Conservation (phyloP, 192 early-diverging fungal genomes). For the Coemansia sp. region DNA sequence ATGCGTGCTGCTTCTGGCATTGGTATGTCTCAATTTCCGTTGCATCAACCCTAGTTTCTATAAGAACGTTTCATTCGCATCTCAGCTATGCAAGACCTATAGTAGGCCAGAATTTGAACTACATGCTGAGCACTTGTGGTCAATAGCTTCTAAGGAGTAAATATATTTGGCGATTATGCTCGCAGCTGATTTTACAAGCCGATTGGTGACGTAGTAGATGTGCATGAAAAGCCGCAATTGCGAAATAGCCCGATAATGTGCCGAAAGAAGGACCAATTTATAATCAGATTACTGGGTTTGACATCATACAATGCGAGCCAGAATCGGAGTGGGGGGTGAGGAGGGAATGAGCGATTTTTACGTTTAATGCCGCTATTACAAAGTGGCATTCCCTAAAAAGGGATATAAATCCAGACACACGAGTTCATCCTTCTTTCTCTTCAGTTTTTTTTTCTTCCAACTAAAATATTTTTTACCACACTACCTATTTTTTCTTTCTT, state of each 20-base stretch:
- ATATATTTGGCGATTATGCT: too few relatives aligned
- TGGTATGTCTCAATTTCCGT: neutral
- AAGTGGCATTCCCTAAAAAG: neutral
- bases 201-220: neutral
- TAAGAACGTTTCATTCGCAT: too few relatives aligned
- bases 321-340: neutral
- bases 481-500: constrained; percentile 5
- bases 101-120: too few relatives aligned
- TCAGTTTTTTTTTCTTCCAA: neutral
- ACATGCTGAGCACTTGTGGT: too few relatives aligned
- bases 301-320: neutral
- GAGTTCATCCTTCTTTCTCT: neutral
- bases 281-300: neutral
- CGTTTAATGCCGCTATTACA: neutral
- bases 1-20: neutral
- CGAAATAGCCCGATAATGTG: neutral
- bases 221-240: neutral
- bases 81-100: too few relatives aligned
- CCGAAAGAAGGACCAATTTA: neutral
- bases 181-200: too few relatives aligned
- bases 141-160: too few relatives aligned
- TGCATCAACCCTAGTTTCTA: neutral
- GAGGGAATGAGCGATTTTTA: constrained; percentile 1
- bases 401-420: constrained; percentile 7
- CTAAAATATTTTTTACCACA: neutral